Evolutionary conservation across 2,329 filamentous ascomycete genomes (phyloP), one percentile per base, ranked within the genome.

Genomic region (Ceratocystis colombiana): DNA sequence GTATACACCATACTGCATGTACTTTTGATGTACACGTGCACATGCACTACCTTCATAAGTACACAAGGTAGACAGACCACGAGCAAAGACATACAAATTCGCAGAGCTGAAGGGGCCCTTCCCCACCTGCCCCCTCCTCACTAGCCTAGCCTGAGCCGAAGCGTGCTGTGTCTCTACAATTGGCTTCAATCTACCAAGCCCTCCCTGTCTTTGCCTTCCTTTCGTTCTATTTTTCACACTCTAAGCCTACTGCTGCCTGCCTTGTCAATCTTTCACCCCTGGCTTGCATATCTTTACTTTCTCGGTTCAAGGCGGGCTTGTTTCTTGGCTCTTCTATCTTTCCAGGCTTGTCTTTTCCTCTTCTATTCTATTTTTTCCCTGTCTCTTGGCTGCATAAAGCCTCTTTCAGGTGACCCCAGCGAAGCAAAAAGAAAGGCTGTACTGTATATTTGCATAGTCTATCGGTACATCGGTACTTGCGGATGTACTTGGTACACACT

Each of bases 211-310:
- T 62, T 62, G 57, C 57, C 17, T 30, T 46, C 33, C 30, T 41
- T 37, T 33, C 48, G 10, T 64, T 62, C 68, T 70, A 71, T 72
- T 72, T 73, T 71, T 70, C 67, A 12, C 53, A 8, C 28, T 22
- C 8, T 30, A 53, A 25, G 48, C 17, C 48, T 6, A 3, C 10
- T 20, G 30, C 61, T 65, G 55, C 30, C 33, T 61, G 25, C 22
- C 37, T 41, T 41, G 50, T 55, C 41, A 46, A 45, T 57, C 30
- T 68, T 65, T 63, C 8, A 65, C 64, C 66, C 66, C 65, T 57
- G 66, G 61, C 64, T 61, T 44, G 22, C 20, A 10, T 25, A 59
- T 66, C 37, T 53, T 33, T 59, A 28, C 37, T 45, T 22, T 61
- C 64, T 45, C 45, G 62, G 37, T 48, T 61, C 44, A 62, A 61